Evolutionary conservation across 2,329 filamentous ascomycete species (phyloP), one percentile per base, ranked within the genome.

Genomic region (Xylaria polymorpha): DNA sequence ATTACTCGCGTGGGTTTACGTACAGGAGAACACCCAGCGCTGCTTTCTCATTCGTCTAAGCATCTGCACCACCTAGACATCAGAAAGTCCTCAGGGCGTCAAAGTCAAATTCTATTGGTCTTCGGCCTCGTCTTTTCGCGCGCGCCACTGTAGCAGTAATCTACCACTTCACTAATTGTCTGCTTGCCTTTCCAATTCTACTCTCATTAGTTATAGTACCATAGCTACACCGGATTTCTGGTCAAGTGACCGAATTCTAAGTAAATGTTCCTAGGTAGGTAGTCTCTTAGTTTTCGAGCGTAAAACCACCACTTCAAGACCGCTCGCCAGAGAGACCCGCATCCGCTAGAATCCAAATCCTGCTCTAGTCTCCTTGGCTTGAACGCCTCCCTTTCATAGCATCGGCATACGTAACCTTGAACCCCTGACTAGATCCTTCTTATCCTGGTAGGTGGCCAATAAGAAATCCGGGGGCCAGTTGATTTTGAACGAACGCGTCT

Each of bases 61-160:
- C 29, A 29, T 59, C 53, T 64, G 60, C 55, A 55, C 61, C 29
- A 55, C 50, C 35, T 41, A 46, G 35, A 44, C 55, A 44, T 32
- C 37, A 51, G n/a, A 64, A 62, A 29, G 22, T 14, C 48, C 14
- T 43, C 44, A 29, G 50, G 41, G 57, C 51, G 61, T 59, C n/a
- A 67, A 61, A 48, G 12, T 32, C 22, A 22, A 48, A 62, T 57
- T 9, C 29, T 59, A 71, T 69, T 71, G 66, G 69, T 35, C 48
- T 60, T 29, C 50, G 41, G 7, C 44, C 41, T 61, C n/a, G 14
- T 39, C 15, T 18, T 6, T 64, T 71, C 69, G 69, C 69, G 69
- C 69, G 69, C 69, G 69, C 67, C 58, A 67, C 32, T 10, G n/a
- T 41, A 29, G 5, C 10, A 7, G 7, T 32, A 37, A 58, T 53